Evolutionary conservation across 2,329 filamentous ascomycete species (phyloP).

Genomic region (Cladosporium sp.): DNA sequence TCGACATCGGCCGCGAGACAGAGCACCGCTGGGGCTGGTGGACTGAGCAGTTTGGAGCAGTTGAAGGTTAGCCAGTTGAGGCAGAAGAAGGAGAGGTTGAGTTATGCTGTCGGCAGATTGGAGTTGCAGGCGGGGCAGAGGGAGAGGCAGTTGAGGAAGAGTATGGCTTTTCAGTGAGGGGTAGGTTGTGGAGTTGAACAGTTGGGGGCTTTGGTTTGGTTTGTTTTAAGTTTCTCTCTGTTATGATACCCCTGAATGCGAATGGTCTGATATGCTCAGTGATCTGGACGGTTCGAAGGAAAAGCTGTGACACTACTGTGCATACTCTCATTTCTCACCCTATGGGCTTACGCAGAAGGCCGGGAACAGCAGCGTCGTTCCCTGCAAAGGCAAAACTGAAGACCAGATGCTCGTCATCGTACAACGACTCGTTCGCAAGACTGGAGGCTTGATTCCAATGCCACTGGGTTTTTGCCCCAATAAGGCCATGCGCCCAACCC

Average conservation of each 20-base stretch:
- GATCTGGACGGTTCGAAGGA: too few species aligned
- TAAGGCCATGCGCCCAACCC: too few species aligned
- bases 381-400: too few species aligned
- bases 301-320: too few species aligned
- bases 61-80: constrained; percentile 60
- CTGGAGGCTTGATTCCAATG: too few species aligned
- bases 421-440: too few species aligned
- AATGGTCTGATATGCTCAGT: not conserved
- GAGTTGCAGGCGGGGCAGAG: constrained; percentile 79
- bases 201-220: not conserved
- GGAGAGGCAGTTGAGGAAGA: constrained; percentile 66
- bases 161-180: constrained; percentile 50
- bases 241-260: constrained; percentile 8
- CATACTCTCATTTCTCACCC: too few species aligned
- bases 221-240: not conserved
- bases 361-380: too few species aligned
- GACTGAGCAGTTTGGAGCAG: constrained; percentile 43
- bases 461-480: too few species aligned
- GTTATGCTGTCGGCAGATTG: constrained; percentile 79
- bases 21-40: constrained; percentile 20
- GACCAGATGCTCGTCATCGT: too few species aligned
- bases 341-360: too few species aligned
- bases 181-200: not conserved
- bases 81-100: constrained; percentile 77
- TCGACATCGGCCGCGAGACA: not conserved